phyloP scores from a whole-genome alignment of 2,329 filamentous ascomycete species.

The Aspergillus aculeatus region DNA sequence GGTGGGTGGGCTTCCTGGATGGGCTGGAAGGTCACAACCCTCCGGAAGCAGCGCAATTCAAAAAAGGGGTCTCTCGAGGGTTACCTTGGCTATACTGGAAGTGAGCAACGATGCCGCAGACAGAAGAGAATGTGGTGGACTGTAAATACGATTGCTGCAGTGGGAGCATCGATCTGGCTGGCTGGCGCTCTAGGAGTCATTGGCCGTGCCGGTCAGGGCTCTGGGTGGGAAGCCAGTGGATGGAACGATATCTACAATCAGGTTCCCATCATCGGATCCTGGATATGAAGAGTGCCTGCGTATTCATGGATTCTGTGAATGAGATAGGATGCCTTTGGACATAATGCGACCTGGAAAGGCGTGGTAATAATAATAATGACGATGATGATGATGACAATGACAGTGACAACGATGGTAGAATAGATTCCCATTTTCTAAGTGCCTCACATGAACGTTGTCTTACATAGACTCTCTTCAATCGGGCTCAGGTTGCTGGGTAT shows the following conservation, averaged over 20 bases:
- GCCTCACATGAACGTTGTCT: background rate
- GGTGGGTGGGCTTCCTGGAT: conserved; percentile 87
- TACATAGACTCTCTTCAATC: background rate
- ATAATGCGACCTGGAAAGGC: background rate
- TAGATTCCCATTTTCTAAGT: background rate
- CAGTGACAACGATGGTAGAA: background rate
- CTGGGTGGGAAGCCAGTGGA: conserved; percentile 75
- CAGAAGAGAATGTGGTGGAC: conserved; percentile 68
- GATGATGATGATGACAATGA: background rate
- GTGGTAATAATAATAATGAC: background rate
- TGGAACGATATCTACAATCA: conserved; percentile 73
- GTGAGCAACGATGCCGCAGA: conserved; percentile 49
- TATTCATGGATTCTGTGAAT: background rate
- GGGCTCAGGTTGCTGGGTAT: background rate
- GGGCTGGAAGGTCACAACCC: conserved; percentile 49
- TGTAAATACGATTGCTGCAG: conserved; percentile 64
- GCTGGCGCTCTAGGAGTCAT: conserved; percentile 77
- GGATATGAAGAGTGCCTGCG: conserved; percentile 37
- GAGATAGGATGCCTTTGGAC: background rate
- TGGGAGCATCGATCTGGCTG: conserved; percentile 70
- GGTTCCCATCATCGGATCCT: conserved; percentile 57
- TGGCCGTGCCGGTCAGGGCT: conserved; percentile 65
- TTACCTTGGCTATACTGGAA: conserved; percentile 46
- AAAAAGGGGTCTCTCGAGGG: conserved; percentile 33
- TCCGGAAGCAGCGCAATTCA: conserved; percentile 27